Conservation (phyloP, 768 basidiomycete species). For the Ramaria rubella region DNA sequence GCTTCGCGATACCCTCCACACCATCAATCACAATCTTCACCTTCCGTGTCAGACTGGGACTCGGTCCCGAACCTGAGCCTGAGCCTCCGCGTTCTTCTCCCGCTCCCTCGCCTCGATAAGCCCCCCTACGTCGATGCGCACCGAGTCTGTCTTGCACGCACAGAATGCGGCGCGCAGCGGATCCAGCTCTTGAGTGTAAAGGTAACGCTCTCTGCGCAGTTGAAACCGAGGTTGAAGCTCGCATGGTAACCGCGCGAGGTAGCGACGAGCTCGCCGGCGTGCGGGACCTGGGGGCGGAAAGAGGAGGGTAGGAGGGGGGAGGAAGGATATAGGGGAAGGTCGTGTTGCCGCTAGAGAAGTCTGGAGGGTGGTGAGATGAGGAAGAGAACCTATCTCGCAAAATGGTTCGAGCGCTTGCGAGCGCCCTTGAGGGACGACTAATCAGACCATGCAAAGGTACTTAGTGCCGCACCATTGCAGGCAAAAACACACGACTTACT, state of each 20-base stretch:
- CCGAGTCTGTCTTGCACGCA: slow-evolving; percentile 43
- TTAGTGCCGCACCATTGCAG: background rate
- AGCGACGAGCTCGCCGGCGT: slow-evolving; percentile 92
- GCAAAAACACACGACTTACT: slow-evolving; percentile 1
- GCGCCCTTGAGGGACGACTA: slow-evolving; percentile 91
- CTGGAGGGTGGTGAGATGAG: background rate
- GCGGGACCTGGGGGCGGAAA: slow-evolving; percentile 82
- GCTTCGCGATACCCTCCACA: background rate
- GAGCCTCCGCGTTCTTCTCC: background rate
- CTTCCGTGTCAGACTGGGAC: background rate
- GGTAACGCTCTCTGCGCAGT: slow-evolving; percentile 96
- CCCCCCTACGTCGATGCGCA: slow-evolving; percentile 6
- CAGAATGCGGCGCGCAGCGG: slow-evolving; percentile 70
- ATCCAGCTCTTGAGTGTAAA: slow-evolving; percentile 95
- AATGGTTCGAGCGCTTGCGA: slow-evolving; percentile 77
- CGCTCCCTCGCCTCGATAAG: background rate
- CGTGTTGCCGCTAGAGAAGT: slow-evolving; percentile 79
- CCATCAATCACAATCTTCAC: background rate
- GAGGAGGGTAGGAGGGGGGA: slow-evolving; percentile 93
- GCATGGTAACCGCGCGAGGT: slow-evolving; percentile 96
- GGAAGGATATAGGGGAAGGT: slow-evolving; percentile 90
- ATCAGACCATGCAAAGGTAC: slow-evolving; percentile 23
- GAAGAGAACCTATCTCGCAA: slow-evolving; percentile 62
- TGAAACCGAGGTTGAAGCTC: slow-evolving; percentile 93
- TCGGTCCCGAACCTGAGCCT: background rate